Evolutionary conservation across 345 rosid species (phyloP).

Genomic region (Excoecaria agallocha): DNA sequence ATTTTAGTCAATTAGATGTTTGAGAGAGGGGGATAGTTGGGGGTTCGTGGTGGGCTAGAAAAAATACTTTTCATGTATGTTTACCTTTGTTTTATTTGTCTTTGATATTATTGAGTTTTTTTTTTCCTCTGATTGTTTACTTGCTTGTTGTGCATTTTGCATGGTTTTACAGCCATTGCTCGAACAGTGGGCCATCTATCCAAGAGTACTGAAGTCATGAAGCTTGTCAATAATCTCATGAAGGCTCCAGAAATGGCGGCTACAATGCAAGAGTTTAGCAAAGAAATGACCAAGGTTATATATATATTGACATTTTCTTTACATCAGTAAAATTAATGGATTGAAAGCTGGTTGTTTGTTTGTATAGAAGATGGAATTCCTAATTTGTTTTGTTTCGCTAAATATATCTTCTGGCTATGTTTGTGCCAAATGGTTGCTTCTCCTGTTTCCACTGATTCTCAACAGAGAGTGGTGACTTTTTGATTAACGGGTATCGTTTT

Average conservation of each 20-base stretch:
- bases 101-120: not conserved
- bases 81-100: not conserved
- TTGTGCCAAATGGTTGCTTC: not conserved
- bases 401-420: not conserved
- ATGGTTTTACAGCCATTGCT: slow-evolving; percentile 61
- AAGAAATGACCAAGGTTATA: slow-evolving; percentile 96
- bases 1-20: no score
- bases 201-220: slow-evolving; percentile 95
- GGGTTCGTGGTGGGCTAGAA: no score
- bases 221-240: slow-evolving; percentile 89
- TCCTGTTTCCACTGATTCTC: not conserved
- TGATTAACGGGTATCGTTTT: not conserved
- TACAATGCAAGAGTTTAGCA: slow-evolving; percentile 90
- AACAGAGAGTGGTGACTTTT: not conserved
- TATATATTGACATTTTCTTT: slow-evolving; percentile 11
- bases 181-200: slow-evolving; percentile 87
- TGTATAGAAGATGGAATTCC: slow-evolving; percentile 9
- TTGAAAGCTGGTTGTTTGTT: not conserved
- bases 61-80: not conserved
- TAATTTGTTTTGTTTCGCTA: not conserved
- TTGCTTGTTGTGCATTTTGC: not conserved
- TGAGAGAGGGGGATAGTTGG: no score
- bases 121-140: not conserved
- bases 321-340: not conserved
- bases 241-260: slow-evolving; percentile 91